Conservation (phyloP, 345 rosid genomes). For the Atalantia buxifolia region DNA sequence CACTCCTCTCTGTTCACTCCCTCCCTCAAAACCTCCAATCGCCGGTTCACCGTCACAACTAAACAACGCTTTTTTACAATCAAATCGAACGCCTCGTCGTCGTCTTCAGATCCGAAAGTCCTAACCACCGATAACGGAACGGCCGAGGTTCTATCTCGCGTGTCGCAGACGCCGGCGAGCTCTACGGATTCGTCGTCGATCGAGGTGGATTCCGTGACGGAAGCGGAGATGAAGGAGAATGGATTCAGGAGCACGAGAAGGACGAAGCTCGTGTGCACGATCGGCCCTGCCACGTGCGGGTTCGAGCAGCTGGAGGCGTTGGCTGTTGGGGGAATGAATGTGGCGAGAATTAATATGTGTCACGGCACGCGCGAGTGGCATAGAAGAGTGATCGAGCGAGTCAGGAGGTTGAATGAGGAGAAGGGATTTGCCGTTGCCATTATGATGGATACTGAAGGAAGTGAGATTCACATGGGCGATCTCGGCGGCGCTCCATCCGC, state of each 20-base stretch:
- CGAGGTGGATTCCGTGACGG: constrained; percentile 91
- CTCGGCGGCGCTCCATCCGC: constrained; percentile 83
- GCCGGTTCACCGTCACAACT: constrained; percentile 27
- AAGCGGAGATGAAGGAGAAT: constrained; percentile 94
- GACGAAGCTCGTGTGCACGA: constrained; percentile 93
- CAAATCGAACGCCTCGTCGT: constrained; percentile 48
- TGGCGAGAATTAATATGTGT: constrained; percentile 94
- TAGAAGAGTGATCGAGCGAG: constrained; percentile 68
- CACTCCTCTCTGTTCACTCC: constrained; percentile 26
- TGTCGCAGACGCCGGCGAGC: neutral
- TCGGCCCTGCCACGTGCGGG: constrained; percentile 88
- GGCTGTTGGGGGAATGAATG: constrained; percentile 98
- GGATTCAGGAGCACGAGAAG: constrained; percentile 97
- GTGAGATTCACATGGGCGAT: constrained; percentile 99
- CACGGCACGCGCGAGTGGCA: constrained; percentile 98
- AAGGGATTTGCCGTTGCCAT: constrained; percentile 96
- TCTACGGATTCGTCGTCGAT: constrained; percentile 34
- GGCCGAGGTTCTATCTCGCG: constrained; percentile 13
- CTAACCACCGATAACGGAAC: constrained; percentile 58
- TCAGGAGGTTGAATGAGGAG: constrained; percentile 84
- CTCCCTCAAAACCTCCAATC: constrained; percentile 32
- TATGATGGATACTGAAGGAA: constrained; percentile 99
- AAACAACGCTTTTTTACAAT: constrained; percentile 20
- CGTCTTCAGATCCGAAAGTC: constrained; percentile 54
- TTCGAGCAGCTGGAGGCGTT: constrained; percentile 86